A percentile compares a stretch with the other conserved stretches of the same genome.
Conservation (phyloP, 805 yeast species). For the Starmerella apis region DNA sequence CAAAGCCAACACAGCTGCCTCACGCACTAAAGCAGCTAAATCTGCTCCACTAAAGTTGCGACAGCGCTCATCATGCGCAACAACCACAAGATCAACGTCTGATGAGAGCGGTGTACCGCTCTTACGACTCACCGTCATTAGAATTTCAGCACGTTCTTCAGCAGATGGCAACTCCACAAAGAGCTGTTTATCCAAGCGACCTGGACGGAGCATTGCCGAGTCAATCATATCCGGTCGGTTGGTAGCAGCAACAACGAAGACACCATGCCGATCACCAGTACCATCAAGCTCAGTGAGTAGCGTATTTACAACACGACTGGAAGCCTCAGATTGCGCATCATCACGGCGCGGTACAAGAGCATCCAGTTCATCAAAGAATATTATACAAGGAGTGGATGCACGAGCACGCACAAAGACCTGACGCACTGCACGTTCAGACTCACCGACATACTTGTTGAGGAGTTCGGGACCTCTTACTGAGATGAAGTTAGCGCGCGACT, state of each 20-base stretch:
- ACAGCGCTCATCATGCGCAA: slow-evolving; percentile 71
- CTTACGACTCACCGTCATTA: slow-evolving; percentile 55
- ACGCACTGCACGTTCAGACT: slow-evolving; percentile 84
- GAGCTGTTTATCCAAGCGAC: slow-evolving; percentile 85
- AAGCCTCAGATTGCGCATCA: slow-evolving; percentile 73
- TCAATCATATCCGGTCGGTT: slow-evolving; percentile 93
- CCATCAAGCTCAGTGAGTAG: slow-evolving; percentile 92
- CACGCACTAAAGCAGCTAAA: slow-evolving; percentile 79
- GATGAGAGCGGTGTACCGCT: slow-evolving; percentile 57
- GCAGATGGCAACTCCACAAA: slow-evolving; percentile 75
- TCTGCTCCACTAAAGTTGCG: slow-evolving; percentile 94
- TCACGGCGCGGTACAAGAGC: slow-evolving; percentile 94
- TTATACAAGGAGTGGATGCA: slow-evolving; percentile 86
- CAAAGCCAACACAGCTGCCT: slow-evolving; percentile 84
- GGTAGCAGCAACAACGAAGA: slow-evolving; percentile 91
- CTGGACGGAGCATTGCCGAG: slow-evolving; percentile 89
- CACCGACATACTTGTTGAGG: slow-evolving; percentile 91
- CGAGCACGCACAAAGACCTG: slow-evolving; percentile 90
- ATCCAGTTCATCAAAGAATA: slow-evolving; percentile 91
- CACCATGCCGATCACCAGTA: slow-evolving; percentile 95
- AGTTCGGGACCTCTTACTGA: slow-evolving; percentile 94
- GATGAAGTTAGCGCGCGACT: slow-evolving; percentile 90
- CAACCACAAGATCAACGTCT: slow-evolving; percentile 47
- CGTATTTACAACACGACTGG: slow-evolving; percentile 90
- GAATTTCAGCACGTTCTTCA: slow-evolving; percentile 64